Evolutionary conservation across 345 rosid genomes (phyloP).

Genomic region (Gossypium sturtianum): DNA sequence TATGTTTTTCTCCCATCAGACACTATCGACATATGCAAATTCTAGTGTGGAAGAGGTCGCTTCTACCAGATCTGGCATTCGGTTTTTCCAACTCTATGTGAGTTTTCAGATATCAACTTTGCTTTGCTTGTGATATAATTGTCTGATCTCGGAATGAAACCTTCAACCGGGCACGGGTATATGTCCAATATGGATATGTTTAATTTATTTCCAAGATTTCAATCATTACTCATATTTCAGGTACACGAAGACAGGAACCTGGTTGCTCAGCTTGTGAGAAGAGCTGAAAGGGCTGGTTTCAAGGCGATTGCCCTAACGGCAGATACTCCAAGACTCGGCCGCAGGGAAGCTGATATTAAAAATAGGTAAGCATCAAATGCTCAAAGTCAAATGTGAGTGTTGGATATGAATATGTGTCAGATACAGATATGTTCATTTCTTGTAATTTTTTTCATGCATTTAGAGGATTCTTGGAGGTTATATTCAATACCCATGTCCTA

Average conservation of each 20-base stretch:
- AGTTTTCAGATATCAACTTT: slow-evolving; percentile 19
- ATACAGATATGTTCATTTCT: neutral
- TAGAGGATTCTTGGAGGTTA: neutral
- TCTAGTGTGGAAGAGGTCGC: slow-evolving; percentile 95
- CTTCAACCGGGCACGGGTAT: neutral
- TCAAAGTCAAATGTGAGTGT: neutral
- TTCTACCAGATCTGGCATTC: slow-evolving; percentile 92
- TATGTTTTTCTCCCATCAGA: slow-evolving; percentile 42
- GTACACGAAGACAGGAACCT: slow-evolving; percentile 74
- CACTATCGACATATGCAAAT: slow-evolving; percentile 86
- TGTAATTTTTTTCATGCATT: neutral
- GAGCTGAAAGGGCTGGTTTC: slow-evolving; percentile 95
- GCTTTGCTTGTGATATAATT: neutral
- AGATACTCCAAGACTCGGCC: slow-evolving; percentile 92
- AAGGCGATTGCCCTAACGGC: slow-evolving; percentile 93
- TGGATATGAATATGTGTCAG: neutral
- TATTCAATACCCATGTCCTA: no score
- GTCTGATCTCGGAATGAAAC: neutral
- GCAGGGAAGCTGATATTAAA: slow-evolving; percentile 92
- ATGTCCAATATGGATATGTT: no score
- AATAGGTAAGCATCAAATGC: slow-evolving; percentile 49
- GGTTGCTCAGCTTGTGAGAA: slow-evolving; percentile 71
- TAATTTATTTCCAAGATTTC: neutral
- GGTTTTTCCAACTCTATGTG: slow-evolving; percentile 95
- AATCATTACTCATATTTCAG: slow-evolving; percentile 26